These are phyloP conservation scores for Austroboletus festivus DNA, from an alignment of 768 basidiomycete species.

Conservation along the genomic window DNA sequence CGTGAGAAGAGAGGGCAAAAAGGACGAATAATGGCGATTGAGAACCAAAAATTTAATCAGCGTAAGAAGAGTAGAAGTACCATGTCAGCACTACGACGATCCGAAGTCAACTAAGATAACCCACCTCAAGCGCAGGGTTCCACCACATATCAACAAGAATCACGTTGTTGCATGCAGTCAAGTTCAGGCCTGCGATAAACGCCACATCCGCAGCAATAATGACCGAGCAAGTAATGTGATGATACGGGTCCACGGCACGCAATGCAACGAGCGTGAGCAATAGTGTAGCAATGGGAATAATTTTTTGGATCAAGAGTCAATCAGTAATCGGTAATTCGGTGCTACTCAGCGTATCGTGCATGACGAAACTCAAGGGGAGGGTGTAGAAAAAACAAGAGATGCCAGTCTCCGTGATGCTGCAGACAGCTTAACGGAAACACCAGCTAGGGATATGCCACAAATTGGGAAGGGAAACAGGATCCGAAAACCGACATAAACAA, in stretches of 20 bases:
- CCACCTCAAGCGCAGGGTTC: constrained; percentile 83
- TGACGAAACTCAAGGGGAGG: too few relatives aligned
- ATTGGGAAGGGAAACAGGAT: too few relatives aligned
- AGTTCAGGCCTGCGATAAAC: constrained; percentile 63
- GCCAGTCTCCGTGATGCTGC: too few relatives aligned
- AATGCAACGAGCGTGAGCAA: not conserved
- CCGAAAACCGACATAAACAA: not conserved
- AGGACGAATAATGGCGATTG: not conserved
- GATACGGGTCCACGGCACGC: not conserved
- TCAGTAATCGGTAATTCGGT: constrained; percentile 17
- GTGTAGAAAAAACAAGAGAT: not conserved
- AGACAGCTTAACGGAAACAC: too few relatives aligned
- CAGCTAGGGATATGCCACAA: too few relatives aligned
- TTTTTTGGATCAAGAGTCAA: constrained; percentile 5
- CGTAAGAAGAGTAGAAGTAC: not conserved
- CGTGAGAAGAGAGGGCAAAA: not conserved
- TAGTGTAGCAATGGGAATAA: not conserved
- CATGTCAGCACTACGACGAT: constrained; percentile 6
- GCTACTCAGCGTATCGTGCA: too few relatives aligned
- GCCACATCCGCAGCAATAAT: constrained; percentile 3
- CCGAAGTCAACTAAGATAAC: constrained; percentile 19
- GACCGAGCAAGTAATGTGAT: constrained; percentile 1
- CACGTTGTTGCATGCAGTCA: constrained; percentile 93
- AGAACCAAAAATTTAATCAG: not conserved
- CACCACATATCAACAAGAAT: constrained; percentile 95